Percentiles rank a stretch among this genome's conserved stretches.
Evolutionary conservation across 208 protist genomes (phyloP).

Genomic region (Leptomonas pyrrhocoris): DNA sequence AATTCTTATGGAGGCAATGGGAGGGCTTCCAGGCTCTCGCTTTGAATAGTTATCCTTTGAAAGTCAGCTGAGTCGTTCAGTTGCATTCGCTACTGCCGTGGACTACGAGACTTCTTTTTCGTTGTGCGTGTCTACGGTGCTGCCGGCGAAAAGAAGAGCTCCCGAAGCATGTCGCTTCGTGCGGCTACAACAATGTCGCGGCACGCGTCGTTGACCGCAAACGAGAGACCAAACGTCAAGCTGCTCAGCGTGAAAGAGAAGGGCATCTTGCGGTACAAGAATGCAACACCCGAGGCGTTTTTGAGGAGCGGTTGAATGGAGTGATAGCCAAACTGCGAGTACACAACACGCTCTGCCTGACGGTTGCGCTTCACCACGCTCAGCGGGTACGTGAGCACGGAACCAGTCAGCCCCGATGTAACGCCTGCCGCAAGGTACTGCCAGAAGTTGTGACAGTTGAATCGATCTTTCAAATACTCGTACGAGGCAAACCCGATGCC

Average conservation of each 20-base stretch:
- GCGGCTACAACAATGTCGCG: slow-evolving; percentile 60
- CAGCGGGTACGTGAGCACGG: slow-evolving; percentile 87
- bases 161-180: slow-evolving; percentile 68
- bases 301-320: slow-evolving; percentile 53
- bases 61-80: not conserved
- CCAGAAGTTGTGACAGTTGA: slow-evolving; percentile 64
- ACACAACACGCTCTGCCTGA: slow-evolving; percentile 71
- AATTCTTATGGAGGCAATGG: too few relatives aligned
- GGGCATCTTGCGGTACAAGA: slow-evolving; percentile 78
- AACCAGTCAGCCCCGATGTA: slow-evolving; percentile 69
- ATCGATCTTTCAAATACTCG: slow-evolving; percentile 81
- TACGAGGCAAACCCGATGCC: slow-evolving; percentile 92
- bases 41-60: too few relatives aligned
- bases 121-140: not conserved
- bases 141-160: slow-evolving; percentile 49
- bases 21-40: too few relatives aligned
- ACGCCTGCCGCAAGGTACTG: slow-evolving; percentile 74
- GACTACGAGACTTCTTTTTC: not conserved
- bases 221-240: slow-evolving; percentile 81
- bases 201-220: slow-evolving; percentile 80
- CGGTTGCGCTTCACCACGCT: slow-evolving; percentile 84
- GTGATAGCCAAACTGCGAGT: slow-evolving; percentile 34
- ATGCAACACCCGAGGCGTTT: slow-evolving; percentile 47
- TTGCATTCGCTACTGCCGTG: not conserved
- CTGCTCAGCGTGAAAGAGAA: slow-evolving; percentile 69